Evolutionary conservation across 2,329 filamentous ascomycete species (phyloP).

Genomic region (Monilinia fructigena): DNA sequence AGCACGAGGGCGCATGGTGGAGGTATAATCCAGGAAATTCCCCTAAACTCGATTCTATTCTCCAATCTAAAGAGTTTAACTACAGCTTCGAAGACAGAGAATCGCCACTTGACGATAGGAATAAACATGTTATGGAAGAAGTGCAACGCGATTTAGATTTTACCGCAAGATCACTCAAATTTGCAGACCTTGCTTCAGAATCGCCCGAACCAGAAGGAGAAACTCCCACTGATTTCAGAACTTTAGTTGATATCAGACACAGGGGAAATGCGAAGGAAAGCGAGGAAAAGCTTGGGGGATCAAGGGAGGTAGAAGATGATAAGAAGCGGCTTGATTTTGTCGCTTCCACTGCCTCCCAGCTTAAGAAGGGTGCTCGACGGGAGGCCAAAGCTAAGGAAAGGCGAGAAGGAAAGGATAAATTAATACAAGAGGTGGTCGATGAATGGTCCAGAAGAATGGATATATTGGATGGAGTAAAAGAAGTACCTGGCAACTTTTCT

Average conservation of each 20-base stretch:
- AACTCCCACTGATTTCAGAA: neutral
- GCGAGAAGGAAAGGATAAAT: neutral
- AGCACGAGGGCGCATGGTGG: neutral
- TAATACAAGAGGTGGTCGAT: neutral
- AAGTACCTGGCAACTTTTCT: neutral
- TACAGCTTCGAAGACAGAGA: neutral
- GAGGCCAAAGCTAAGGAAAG: neutral
- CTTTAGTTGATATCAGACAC: neutral
- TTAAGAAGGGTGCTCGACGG: neutral
- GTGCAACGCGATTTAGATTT: neutral
- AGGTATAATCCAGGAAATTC: neutral
- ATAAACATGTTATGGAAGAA: neutral
- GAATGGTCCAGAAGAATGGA: neutral
- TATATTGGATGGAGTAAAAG: no score
- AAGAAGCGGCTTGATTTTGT: neutral
- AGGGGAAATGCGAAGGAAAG: neutral
- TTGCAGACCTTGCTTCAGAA: neutral
- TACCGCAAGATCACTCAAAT: neutral
- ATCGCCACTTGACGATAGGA: no score
- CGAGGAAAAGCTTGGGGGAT: neutral
- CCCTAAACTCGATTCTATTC: rapidly evolving
- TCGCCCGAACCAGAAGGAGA: neutral
- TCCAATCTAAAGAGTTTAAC: neutral
- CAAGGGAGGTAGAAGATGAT: neutral
- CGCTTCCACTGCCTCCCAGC: neutral